A percentile compares a stretch with the other conserved stretches of the same genome.
These are phyloP conservation scores for Sporothrix schenckii DNA, from an alignment of 2,329 filamentous ascomycete genomes.

Conservation along the genomic window DNA sequence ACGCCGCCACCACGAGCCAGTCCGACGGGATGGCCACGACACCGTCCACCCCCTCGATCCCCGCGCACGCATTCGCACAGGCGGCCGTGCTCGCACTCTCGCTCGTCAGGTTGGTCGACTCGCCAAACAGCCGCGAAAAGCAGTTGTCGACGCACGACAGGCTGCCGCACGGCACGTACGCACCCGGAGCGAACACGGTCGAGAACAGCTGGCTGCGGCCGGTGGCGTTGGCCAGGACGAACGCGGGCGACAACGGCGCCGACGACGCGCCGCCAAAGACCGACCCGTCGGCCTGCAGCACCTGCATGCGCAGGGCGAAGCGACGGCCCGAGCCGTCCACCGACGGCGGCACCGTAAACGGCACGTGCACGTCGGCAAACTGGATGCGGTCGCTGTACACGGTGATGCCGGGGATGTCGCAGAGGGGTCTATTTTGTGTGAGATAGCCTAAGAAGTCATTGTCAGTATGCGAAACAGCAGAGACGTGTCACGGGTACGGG, in stretches of 20 bases:
- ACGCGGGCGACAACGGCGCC: background rate
- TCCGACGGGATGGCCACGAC: slow-evolving; percentile 13
- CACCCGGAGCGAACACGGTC: slow-evolving; percentile 15
- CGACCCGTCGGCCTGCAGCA: slow-evolving; percentile 24
- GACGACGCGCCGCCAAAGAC: background rate
- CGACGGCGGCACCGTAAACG: slow-evolving; percentile 16
- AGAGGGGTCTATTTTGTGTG: slow-evolving; percentile 16
- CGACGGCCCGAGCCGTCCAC: background rate
- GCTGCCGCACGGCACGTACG: slow-evolving; percentile 23
- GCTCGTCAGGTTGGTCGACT: background rate
- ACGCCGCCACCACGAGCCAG: slow-evolving; percentile 25
- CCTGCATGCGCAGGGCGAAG: slow-evolving; percentile 26
- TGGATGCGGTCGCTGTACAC: slow-evolving; percentile 20
- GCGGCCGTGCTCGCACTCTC: background rate
- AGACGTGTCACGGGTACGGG: background rate
- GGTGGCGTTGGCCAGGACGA: background rate
- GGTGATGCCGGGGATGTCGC: slow-evolving; percentile 23
- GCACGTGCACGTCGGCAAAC: slow-evolving; percentile 1
- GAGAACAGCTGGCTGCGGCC: slow-evolving; percentile 26
- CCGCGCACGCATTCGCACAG: slow-evolving; percentile 24
- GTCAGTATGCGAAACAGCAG: background rate
- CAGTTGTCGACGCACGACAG: slow-evolving; percentile 25
- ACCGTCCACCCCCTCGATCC: background rate
- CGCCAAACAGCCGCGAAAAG: slow-evolving; percentile 23
- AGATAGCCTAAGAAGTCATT: slow-evolving; percentile 14